Conservation (phyloP, 306 rosid species). For the Vigna trinervia region DNA sequence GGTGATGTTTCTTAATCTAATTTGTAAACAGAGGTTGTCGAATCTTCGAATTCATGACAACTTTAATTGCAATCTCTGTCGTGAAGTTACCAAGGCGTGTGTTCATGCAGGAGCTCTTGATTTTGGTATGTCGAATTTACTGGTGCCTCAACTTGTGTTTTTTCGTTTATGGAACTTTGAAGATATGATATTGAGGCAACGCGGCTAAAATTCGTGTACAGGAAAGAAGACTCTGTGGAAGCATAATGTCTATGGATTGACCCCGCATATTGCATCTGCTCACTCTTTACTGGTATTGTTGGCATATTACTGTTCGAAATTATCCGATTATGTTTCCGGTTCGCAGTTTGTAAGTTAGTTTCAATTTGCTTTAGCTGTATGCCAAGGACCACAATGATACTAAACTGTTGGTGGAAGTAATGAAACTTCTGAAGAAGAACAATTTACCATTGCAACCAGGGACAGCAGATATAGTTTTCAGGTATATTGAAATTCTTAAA, state of each 20-base stretch:
- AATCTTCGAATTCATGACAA: constrained; percentile 81
- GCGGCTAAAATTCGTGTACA: constrained; percentile 45
- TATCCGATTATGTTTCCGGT: constrained; percentile 34
- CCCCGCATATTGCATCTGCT: constrained; percentile 78
- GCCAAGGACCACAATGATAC: constrained; percentile 75
- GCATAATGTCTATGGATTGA: constrained; percentile 83
- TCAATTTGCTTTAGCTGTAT: constrained; percentile 56
- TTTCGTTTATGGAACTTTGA: constrained; percentile 1
- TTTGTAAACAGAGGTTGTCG: constrained; percentile 80
- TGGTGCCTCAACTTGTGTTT: background rate
- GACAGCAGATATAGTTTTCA: constrained; percentile 93
- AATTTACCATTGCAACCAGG: constrained; percentile 87
- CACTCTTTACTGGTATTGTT: constrained; percentile 80
- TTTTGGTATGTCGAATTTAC: constrained; percentile 61
- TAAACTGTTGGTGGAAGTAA: constrained; percentile 72
- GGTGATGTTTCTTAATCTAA: constrained; percentile 29
- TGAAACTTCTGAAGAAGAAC: constrained; percentile 79
- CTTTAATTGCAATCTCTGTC: constrained; percentile 81
- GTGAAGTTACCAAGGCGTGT: constrained; percentile 84
- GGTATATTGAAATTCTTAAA: constrained; percentile 54
- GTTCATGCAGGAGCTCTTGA: constrained; percentile 75
- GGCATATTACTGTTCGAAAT: constrained; percentile 26
- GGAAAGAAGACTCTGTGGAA: constrained; percentile 91
- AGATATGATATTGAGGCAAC: constrained; percentile 28
- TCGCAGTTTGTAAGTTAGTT: constrained; percentile 41